phyloP scores from a whole-genome alignment of 148 eudicot species.

The Rhododendron mucronatum region DNA sequence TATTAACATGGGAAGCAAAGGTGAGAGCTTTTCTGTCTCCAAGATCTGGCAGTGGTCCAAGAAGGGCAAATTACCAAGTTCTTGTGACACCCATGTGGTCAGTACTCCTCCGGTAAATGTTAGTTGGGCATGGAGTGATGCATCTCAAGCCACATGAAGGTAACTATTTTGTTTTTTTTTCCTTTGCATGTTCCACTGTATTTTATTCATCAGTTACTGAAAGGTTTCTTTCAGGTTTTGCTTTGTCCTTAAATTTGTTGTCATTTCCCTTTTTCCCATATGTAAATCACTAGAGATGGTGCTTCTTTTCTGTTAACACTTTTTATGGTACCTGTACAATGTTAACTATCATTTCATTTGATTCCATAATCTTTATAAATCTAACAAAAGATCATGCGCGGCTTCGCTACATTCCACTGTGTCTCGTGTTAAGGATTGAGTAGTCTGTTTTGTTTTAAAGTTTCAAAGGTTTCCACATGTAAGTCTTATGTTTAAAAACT shows the following conservation, averaged over 20 bases:
- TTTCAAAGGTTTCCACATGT: neutral
- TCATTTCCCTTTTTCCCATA: neutral
- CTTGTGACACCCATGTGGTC: conserved; percentile 28
- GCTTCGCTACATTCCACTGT: neutral
- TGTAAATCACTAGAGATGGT: neutral
- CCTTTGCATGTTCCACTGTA: neutral
- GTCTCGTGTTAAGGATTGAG: neutral
- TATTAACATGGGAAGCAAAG: conserved; percentile 53
- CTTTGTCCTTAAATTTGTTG: neutral
- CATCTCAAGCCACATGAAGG: conserved; percentile 20
- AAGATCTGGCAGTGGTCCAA: conserved; percentile 97
- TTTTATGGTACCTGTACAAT: neutral
- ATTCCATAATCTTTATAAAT: neutral
- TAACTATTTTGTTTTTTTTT: neutral
- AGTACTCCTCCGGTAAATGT: conserved; percentile 34
- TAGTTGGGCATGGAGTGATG: conserved; percentile 46
- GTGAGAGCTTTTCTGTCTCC: conserved; percentile 87
- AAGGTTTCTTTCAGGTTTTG: conserved; percentile 7
- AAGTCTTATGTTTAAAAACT: neutral
- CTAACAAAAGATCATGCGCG: neutral
- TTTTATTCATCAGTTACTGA: neutral
- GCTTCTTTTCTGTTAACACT: neutral
- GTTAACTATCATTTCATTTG: neutral
- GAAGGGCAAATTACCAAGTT: conserved; percentile 55
- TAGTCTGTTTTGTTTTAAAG: neutral